These are phyloP conservation scores for Nepenthes gracilis DNA, from an alignment of 148 eudicot species.

Conservation along the genomic window DNA sequence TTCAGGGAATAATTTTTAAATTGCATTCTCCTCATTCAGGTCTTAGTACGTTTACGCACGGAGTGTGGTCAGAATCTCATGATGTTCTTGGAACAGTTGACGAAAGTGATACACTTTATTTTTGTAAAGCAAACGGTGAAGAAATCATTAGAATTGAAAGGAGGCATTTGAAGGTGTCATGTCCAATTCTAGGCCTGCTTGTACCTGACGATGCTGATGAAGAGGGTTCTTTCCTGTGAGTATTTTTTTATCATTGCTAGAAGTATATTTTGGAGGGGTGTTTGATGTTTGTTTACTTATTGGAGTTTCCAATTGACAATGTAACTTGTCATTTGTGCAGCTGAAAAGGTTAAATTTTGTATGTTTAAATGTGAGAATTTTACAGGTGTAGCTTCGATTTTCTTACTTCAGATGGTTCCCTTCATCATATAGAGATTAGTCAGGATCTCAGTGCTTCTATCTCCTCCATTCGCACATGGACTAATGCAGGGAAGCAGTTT, in stretches of 20 bases:
- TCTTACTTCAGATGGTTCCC: slow-evolving; percentile 68
- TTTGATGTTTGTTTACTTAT: background rate
- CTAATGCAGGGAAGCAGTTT: slow-evolving; percentile 31
- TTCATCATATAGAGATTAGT: slow-evolving; percentile 72
- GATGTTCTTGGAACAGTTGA: slow-evolving; percentile 73
- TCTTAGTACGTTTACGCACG: slow-evolving; percentile 39
- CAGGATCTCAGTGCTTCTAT: slow-evolving; percentile 70
- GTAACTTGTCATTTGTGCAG: background rate
- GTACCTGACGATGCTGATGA: slow-evolving; percentile 34
- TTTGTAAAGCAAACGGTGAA: slow-evolving; percentile 86
- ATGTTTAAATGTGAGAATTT: slow-evolving; percentile 14
- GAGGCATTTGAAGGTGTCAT: slow-evolving; percentile 45
- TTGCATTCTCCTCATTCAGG: slow-evolving; percentile 27
- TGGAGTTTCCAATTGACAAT: background rate
- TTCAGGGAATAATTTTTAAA: background rate
- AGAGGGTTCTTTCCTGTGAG: slow-evolving; percentile 64
- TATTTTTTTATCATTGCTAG: slow-evolving; percentile 6
- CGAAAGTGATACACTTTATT: slow-evolving; percentile 54
- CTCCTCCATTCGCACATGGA: slow-evolving; percentile 37
- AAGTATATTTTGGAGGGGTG: background rate
- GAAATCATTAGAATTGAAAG: slow-evolving; percentile 63
- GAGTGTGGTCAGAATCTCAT: slow-evolving; percentile 93
- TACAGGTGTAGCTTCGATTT: slow-evolving; percentile 77
- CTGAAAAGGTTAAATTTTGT: background rate
- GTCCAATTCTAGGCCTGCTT: slow-evolving; percentile 54